Evolutionary conservation across 2,329 filamentous ascomycete genomes (phyloP), one percentile per base, ranked within the genome.

Genomic region (Ambrosiella beaveri): DNA sequence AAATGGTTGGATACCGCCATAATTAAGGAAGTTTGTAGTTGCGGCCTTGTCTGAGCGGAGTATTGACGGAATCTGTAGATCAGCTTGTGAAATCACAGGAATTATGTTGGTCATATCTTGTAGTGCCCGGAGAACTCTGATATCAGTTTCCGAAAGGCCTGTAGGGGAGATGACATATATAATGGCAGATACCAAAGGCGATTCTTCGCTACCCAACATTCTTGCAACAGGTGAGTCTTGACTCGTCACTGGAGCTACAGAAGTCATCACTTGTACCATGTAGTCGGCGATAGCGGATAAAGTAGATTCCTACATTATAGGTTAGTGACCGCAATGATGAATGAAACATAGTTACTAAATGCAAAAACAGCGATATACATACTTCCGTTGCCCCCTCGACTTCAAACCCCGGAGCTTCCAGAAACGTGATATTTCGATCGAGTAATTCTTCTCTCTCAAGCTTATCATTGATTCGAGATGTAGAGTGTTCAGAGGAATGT

Each of bases 401-500:
- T 12, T 37, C 38, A 38, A 54, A 54, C 38, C 36, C 82, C 9
- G 85, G 81, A 1, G 86, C 91, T 70, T 97, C 91, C 59, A 96
- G 82, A 66, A 98, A 96, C 68, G 88, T 95, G 4, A 98, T 71
- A 66, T 98, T 98, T 37, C 91, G 80, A 66, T 97, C 91, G 51
- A 97, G 73, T 44, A 96, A 79, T 19, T 81, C 78, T 56, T 81
- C 72, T 65, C 11, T 41, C 19, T 52, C 45, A 5, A 54, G 15
- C 17, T 54, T 53, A 9, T 15, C 40, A 85, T 77, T 65, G 82
- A 11, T 17, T 19, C 19, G 13, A 3, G 77, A 52, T 78, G 62
- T 79, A 70, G 54, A 75, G 71, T 60, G 39, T 63, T 35, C 74
- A 74, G 59, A 61, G 85, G 81, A 58, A 90, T 93, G 85, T 12